Evolutionary conservation across 495 filamentous ascomycete genomes (phyloP), one percentile per base, ranked within the genome.

Genomic region (Penicillium silybi): DNA sequence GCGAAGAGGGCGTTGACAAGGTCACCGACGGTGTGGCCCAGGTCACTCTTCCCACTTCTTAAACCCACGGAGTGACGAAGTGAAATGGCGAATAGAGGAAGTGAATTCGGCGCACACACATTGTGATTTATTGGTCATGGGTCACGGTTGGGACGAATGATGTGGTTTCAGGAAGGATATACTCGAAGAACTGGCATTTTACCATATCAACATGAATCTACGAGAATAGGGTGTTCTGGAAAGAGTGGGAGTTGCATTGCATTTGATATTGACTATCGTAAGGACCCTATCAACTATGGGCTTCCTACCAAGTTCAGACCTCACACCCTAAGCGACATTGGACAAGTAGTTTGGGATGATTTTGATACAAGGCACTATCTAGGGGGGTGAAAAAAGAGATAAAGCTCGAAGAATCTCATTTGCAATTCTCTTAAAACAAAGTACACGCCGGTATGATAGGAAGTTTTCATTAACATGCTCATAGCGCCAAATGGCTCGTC

Each of bases 41-140:
- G 58, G 69, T 73, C 43, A 70, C 69, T 23, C 61, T 74, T 32
- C 69, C 69, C 20, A 65, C 65, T 11, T 71, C 69, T n/a, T 71
- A 53, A 50, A 52, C 17, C 11, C 15, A 34, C 8, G 22, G 5
- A 41, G 38, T 6, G 26, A 48, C 3, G 16, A 19, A 19, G 15
- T 23, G 19, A 44, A 9, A 32, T 34, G 5, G 29, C 47, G 20
- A 6, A n/a, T n/a, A 25, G 15, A 22, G n/a, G 32, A 47, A 38
- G 34, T 25, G 29, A 13, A 16, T 48, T 27, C n/a, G 49, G 49
- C 49, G 49, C 49, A 39, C 45, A 32, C n/a, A 52, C 41, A 45
- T 52, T 46, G 34, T 9, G 17, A 22, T 38, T 40, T 39, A 48
- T 41, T 26, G 41, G 41, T 34, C 39, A 40, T 26, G 17, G 22